Evolutionary conservation across 352 stramenopile genomes (phyloP).

Genomic region (Phytopythium chamaehyphon): DNA sequence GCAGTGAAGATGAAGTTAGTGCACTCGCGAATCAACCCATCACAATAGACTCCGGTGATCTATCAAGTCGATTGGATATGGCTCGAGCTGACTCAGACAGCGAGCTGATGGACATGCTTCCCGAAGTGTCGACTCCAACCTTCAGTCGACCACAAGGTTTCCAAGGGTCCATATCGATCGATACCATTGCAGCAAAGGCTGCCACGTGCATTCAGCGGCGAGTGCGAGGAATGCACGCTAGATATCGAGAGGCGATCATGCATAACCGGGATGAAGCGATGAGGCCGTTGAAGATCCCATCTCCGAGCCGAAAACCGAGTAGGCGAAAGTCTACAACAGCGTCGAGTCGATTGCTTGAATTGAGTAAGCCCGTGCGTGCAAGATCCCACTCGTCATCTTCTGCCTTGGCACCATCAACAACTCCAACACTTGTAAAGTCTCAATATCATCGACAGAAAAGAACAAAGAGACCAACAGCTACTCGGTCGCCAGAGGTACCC

Average conservation of each 20-base stretch:
- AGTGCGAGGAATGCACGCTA: slow-evolving; percentile 12
- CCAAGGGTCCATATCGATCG: not conserved
- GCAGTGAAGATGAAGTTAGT: slow-evolving; percentile 6
- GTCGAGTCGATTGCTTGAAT: no score
- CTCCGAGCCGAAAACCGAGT: no score
- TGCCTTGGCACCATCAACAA: no score
- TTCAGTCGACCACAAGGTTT: no score
- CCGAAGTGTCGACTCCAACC: slow-evolving; percentile 8
- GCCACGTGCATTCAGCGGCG: slow-evolving; percentile 26
- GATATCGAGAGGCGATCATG: not conserved
- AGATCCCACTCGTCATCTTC: no score
- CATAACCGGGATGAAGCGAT: not conserved
- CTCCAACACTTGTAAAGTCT: no score
- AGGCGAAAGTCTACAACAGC: no score
- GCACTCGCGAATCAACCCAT: slow-evolving; percentile 8
- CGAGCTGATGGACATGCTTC: slow-evolving; percentile 43
- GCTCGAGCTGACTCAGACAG: slow-evolving; percentile 20
- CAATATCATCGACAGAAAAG: no score
- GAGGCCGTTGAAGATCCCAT: not conserved
- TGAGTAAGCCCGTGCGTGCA: no score
- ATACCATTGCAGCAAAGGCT: slow-evolving; percentile 7
- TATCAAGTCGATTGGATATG: not conserved
- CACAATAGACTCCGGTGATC: slow-evolving; percentile 6
- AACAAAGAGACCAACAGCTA: no score
- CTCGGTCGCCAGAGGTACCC: no score